Evolutionary conservation across 495 filamentous ascomycete species (phyloP), one percentile per base, ranked within the genome.

Genomic region (Penicillium angulare): DNA sequence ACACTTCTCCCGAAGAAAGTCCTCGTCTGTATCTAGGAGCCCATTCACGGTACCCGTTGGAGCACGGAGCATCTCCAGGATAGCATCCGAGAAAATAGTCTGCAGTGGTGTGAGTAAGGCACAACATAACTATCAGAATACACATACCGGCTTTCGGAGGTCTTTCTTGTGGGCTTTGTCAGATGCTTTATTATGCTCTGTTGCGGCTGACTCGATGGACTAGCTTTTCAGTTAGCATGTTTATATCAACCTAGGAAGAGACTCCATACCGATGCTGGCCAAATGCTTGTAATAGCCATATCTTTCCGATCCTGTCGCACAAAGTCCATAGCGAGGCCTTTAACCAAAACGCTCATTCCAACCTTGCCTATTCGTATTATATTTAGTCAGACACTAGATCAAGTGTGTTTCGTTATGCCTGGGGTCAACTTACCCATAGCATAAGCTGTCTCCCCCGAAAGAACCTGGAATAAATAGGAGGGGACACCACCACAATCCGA

Each of bases 391-490:
- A n/a, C n/a, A n/a, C n/a, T n/a, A n/a, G n/a, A n/a, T n/a, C n/a
- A n/a, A n/a, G n/a, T n/a, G n/a, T n/a, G n/a, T n/a, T n/a, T n/a
- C n/a, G n/a, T n/a, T n/a, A n/a, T n/a, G n/a, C n/a, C n/a, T n/a
- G n/a, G n/a, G n/a, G n/a, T n/a, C 33, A 40, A 65, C 67, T 52
- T 55, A 43, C 88, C 87, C 76, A 93, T 85, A 0, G 90, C 89
- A 71, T 95, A 95, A 15, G 86, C 88, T 1, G 88, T 89, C 78
- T 95, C 95, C 90, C 90, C 3, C 87, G 65, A 60, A 92, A 92
- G 64, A 95, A 95, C 15, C 90, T 76, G 39, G 79, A 85, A 58
- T 95, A 95, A 47, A 95, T 91, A 0, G 90, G 90, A 36, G 90
- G 90, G 50, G 82, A 86, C 18, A 95, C 88, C 35, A 95, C 89